A percentile compares a stretch with the other conserved stretches of the same genome.
These are phyloP conservation scores for Fusarium circinatum DNA, from an alignment of 2,329 filamentous ascomycete species.

Conservation along the genomic window DNA sequence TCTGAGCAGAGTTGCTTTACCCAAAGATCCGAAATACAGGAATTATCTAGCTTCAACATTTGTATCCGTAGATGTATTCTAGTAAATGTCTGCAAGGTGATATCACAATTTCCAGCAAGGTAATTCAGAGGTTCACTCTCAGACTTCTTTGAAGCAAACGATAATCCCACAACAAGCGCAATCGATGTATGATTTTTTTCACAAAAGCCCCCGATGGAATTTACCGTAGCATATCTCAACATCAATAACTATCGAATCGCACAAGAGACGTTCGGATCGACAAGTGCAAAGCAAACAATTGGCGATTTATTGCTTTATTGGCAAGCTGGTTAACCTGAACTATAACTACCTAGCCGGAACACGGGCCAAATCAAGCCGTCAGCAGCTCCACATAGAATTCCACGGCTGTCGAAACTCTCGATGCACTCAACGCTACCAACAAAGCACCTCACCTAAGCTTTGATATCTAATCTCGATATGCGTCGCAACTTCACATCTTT, in stretches of 20 bases:
- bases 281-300: not conserved
- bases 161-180: not conserved
- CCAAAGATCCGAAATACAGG: not conserved
- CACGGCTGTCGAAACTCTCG: not conserved
- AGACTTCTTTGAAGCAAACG: not conserved
- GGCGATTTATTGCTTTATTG: not conserved
- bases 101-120: not conserved
- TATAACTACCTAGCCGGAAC: not conserved
- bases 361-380: not conserved
- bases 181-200: no score
- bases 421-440: not conserved
- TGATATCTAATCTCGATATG: constrained; percentile 31
- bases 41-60: not conserved
- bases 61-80: not conserved
- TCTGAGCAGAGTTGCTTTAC: not conserved
- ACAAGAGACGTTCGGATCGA: not conserved
- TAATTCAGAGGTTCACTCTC: not conserved
- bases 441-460: not conserved
- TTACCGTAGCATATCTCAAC: not conserved
- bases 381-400: constrained; percentile 29
- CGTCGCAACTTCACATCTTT: constrained; percentile 34
- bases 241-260: not conserved
- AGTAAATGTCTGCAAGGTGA: no score
- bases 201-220: no score
- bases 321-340: constrained; percentile 24